Conservation (phyloP, 768 basidiomycete species). For the Agaricus blazei region DNA sequence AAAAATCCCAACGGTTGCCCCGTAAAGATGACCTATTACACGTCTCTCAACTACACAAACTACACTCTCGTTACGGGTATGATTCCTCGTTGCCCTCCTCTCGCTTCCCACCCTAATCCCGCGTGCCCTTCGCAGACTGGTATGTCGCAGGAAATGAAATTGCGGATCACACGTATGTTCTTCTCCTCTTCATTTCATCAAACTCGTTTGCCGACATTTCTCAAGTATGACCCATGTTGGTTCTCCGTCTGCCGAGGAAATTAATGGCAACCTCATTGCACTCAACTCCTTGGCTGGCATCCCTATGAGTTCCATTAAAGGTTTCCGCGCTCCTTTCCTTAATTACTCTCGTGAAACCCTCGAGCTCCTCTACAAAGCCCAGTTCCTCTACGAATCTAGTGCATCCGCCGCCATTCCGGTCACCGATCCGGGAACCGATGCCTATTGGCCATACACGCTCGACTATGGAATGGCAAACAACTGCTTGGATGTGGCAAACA, state of each 20-base stretch:
- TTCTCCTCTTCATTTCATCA: slow-evolving; percentile 5
- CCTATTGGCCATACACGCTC: slow-evolving; percentile 81
- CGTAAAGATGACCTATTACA: slow-evolving; percentile 76
- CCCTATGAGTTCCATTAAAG: slow-evolving; percentile 54
- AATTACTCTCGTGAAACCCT: slow-evolving; percentile 63
- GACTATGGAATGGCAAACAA: slow-evolving; percentile 79
- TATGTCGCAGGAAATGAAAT: slow-evolving; percentile 82
- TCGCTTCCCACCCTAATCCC: background rate
- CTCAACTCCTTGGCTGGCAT: slow-evolving; percentile 77
- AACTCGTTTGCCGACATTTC: background rate
- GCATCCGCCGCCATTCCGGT: slow-evolving; percentile 59
- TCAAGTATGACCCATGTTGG: slow-evolving; percentile 76
- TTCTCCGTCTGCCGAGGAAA: slow-evolving; percentile 53
- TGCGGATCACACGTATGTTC: slow-evolving; percentile 65
- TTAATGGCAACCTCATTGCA: slow-evolving; percentile 75
- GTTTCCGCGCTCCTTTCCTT: slow-evolving; percentile 78
- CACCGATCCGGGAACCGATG: slow-evolving; percentile 61
- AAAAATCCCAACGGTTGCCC: slow-evolving; percentile 73
- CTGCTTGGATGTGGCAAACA: slow-evolving; percentile 48
- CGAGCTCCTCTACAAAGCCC: slow-evolving; percentile 43
- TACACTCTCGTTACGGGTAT: slow-evolving; percentile 63
- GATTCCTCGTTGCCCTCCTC: slow-evolving; percentile 6
- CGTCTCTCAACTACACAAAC: slow-evolving; percentile 69
- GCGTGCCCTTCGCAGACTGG: slow-evolving; percentile 45
- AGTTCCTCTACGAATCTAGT: slow-evolving; percentile 72